Evolutionary conservation across 2,329 filamentous ascomycete species (phyloP), one percentile per base, ranked within the genome.

Genomic region (Calonectria montana): DNA sequence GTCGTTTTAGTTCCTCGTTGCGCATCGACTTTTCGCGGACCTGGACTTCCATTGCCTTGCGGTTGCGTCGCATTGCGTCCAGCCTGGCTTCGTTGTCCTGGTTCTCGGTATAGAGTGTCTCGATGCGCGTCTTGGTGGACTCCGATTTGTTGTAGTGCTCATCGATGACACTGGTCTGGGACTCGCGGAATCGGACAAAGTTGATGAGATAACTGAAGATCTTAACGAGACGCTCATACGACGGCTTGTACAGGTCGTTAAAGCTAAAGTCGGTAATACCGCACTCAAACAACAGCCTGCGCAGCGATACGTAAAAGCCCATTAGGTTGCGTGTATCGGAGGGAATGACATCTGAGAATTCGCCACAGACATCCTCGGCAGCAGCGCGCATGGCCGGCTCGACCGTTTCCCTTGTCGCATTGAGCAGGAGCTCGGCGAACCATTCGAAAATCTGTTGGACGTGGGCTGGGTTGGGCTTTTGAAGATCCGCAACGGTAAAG

Each of bases 131-230:
- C 84, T 98, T 98, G 2, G 94, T 96, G 71, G 90, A 91, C 84
- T 98, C 95, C 15, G 94, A 91, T 79, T 94, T 96, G 87, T 98
- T 97, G 86, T 97, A 97, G 84, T 98, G 94, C 82, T 97, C 91
- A 82, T 98, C 96, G 75, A 98, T 98, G 35, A 97, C 91, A 45
- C 88, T 87, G 1, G 95, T 97, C 83, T 98, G 96, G 73, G 93
- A 95, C 85, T 98, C 96, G 78, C 97, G 94, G 85, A 98, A 99
- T 65, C 97, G 92, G 77, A 98, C 96, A 84, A 99, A 99, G 85
- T 99, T 99, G 87, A 99, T 99, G 75, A 98, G 91, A 84, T 98
- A 98, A 75, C 94, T 97, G 82, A 99, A 97, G 80, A 98, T 97
- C 86, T 97, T 97, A 80, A 96, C 93, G 16, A 98, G 89, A 53